phyloP scores from a whole-genome alignment of 2,329 filamentous ascomycete genomes.

The Colletotrichum sp. region DNA sequence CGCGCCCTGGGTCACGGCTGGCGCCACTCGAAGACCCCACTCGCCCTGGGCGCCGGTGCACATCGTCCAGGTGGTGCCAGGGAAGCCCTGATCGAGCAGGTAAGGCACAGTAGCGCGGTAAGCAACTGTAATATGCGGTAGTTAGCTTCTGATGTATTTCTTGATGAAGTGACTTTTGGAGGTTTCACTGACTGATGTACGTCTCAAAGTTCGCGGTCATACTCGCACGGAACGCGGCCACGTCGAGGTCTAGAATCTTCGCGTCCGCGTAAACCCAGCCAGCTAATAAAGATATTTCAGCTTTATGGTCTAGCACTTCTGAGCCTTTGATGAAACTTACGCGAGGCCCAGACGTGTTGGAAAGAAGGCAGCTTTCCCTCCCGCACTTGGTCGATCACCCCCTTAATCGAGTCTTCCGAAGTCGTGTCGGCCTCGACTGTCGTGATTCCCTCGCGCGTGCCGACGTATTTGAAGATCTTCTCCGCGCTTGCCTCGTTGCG shows the following conservation, averaged over 20 bases:
- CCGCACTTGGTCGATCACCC: conserved; percentile 36
- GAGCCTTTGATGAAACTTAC: conserved; percentile 23
- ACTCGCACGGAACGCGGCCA: conserved; percentile 23
- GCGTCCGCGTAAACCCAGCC: conserved; percentile 28
- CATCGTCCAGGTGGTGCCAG: conserved; percentile 35
- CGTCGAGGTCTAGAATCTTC: conserved; percentile 26
- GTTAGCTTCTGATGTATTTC: rapidly evolving
- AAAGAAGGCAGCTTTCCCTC: conserved; percentile 38
- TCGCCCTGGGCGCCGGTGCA: conserved; percentile 35
- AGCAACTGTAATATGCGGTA: conserved; percentile 19
- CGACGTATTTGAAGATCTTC: conserved; percentile 35
- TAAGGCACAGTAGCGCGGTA: conserved; percentile 37
- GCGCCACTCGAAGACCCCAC: conserved; percentile 21
- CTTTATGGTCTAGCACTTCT: too few species aligned
- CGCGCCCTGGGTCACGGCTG: conserved; percentile 38
- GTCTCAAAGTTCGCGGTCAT: conserved; percentile 31
- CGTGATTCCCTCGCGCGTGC: conserved; percentile 32
- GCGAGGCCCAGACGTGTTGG: conserved; percentile 40
- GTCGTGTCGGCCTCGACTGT: conserved; percentile 36
- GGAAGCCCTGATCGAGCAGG: conserved; percentile 29
- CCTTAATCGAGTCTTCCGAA: conserved; percentile 33
- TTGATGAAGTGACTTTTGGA: rapidly evolving
- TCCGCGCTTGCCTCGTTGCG: conserved; percentile 37
- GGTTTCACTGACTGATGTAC: conserved; percentile 33
- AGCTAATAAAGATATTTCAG: conserved; percentile 13